Evolutionary conservation across 495 filamentous ascomycete genomes (phyloP).

Genomic region (Penicillium ucsense): DNA sequence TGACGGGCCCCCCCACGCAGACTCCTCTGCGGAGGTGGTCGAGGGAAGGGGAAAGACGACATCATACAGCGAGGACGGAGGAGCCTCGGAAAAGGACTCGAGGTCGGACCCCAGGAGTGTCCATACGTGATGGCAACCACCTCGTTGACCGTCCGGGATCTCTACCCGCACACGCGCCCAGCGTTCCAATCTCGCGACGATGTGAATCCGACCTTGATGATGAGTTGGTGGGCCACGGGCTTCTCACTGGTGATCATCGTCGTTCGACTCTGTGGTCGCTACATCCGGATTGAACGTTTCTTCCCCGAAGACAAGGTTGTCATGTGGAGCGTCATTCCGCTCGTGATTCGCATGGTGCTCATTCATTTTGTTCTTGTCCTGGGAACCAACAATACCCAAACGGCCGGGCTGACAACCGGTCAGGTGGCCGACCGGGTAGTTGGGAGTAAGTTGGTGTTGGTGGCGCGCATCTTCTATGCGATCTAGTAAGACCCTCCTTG

Average conservation of each 20-base stretch:
- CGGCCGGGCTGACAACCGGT: constrained; percentile 25
- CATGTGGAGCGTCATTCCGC: constrained; percentile 66
- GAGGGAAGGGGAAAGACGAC: constrained; percentile 1
- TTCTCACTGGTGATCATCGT: constrained; percentile 77
- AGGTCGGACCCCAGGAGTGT: too few relatives aligned
- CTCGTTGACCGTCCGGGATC: constrained; percentile 10
- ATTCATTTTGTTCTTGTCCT: constrained; percentile 75
- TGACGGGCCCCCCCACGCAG: neutral
- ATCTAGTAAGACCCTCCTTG: constrained; percentile 39
- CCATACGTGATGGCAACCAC: constrained; percentile 8
- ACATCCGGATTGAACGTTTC: constrained; percentile 67
- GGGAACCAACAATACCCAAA: constrained; percentile 75
- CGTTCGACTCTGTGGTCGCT: constrained; percentile 65
- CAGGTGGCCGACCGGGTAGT: constrained; percentile 36
- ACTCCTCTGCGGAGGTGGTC: constrained; percentile 26
- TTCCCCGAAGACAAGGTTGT: constrained; percentile 86
- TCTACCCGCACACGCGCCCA: constrained; percentile 40
- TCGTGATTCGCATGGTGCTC: constrained; percentile 72
- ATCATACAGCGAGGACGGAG: too few relatives aligned
- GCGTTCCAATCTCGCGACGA: constrained; percentile 40
- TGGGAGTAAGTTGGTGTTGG: constrained; percentile 45
- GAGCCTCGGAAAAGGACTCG: too few relatives aligned
- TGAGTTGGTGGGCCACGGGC: constrained; percentile 88
- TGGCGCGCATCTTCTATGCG: constrained; percentile 45
- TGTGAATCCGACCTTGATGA: constrained; percentile 71